Evolutionary conservation across 2,329 filamentous ascomycete species (phyloP), one percentile per base, ranked within the genome.

Genomic region (Aspergillus sp.): DNA sequence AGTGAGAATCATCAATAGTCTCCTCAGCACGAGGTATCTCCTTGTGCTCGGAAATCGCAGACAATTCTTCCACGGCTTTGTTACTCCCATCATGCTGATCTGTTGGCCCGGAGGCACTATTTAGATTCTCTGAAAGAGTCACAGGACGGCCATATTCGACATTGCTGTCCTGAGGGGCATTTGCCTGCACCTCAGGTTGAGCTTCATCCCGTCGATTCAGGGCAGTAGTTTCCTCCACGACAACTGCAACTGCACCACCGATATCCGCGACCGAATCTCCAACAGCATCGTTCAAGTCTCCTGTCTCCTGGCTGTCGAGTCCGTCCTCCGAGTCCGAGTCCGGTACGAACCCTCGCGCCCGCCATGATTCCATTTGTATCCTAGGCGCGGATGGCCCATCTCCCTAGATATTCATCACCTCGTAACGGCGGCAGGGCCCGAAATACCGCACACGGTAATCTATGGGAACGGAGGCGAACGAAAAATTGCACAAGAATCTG

Each of bases 311-410:
- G 50, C 70, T 76, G 28, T 78, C 77, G 49, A 76, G 71, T 52
- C 75, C 75, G 51, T 77, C 78, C 51, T 79, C 78, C 19, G 79
- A 78, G 62, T 83, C 81, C 47, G 81, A 82, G 70, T 83, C 81
- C 62, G 79, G 79, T 63, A 83, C 81, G 76, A 78, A 83, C 56
- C 81, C 81, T 73, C 78, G 76, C 70, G 79, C 74, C 70, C 78
- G 78, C 81, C 81, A 83, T 76, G 74, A 73, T 76, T 79, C 76
- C 76, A 78, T 79, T 76, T 72, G 72, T 69, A 66, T 68, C 61
- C 65, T 69, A 60, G 70, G 68, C 65, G 69, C 64, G 64, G 63
- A 67, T 71, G 59, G 65, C 71, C 74, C 76, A 77, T 77, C 63
- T 71, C 74, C 71, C 63, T 72, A 74, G 49, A 49, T 53, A 50